Evolutionary conservation across 345 rosid species (phyloP).

Genomic region (Orychophragmus violaceus): DNA sequence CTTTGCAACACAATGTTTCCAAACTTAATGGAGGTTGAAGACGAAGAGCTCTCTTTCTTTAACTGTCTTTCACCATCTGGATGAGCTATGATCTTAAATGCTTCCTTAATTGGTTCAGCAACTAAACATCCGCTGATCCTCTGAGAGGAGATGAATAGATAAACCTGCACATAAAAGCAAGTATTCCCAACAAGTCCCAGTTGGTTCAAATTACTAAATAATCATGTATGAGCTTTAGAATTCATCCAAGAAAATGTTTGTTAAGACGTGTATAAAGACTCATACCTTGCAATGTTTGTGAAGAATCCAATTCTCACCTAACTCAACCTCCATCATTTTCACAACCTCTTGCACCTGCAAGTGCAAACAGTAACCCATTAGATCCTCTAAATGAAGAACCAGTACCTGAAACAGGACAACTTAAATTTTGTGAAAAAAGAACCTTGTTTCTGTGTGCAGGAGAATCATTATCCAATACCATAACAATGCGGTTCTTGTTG

Average conservation of each 20-base stretch:
- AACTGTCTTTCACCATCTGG: constrained; percentile 21
- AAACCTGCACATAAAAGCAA: constrained; percentile 47
- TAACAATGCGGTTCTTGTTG: constrained; percentile 40
- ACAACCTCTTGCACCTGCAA: constrained; percentile 66
- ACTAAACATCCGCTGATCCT: constrained; percentile 70
- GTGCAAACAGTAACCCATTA: neutral
- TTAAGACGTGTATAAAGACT: neutral
- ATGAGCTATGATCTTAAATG: constrained; percentile 49
- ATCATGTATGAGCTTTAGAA: neutral
- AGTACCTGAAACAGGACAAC: neutral
- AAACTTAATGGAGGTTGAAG: constrained; percentile 48
- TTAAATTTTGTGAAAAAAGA: neutral
- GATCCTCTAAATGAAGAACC: constrained; percentile 4
- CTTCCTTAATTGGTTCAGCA: constrained; percentile 76
- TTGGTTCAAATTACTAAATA: neutral
- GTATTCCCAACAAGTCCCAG: neutral
- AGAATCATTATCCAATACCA: constrained; percentile 53
- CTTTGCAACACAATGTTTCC: constrained; percentile 60
- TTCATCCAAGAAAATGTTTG: neutral
- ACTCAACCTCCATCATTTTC: constrained; percentile 76
- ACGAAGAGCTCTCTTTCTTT: constrained; percentile 29
- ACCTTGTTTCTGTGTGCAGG: constrained; percentile 68
- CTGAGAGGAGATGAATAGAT: constrained; percentile 51
- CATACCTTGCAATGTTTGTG: constrained; percentile 64
- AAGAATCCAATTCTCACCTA: constrained; percentile 78